phyloP scores from a whole-genome alignment of 345 rosid genomes.

The Erysimum cheiranthoides region DNA sequence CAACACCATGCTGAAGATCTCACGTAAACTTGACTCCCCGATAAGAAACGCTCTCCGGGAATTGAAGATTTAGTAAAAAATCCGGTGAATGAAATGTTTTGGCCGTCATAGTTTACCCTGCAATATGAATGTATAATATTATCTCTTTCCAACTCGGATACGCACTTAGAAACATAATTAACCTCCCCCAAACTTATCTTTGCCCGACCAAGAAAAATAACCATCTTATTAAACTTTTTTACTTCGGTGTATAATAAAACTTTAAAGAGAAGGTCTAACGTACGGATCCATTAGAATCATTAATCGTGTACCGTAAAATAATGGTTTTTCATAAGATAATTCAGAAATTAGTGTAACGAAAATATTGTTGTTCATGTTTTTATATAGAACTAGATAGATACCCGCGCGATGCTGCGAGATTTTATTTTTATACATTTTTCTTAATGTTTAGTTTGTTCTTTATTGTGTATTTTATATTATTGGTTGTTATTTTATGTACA shows the following conservation, averaged over 20 bases:
- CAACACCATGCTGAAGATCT: too few species aligned
- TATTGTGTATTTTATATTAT: too few species aligned
- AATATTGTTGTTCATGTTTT: background rate
- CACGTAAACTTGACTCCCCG: too few species aligned
- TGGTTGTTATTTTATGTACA: too few species aligned
- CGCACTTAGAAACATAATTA: background rate
- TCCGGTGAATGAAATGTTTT: too few species aligned
- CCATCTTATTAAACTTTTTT: background rate
- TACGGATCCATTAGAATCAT: background rate
- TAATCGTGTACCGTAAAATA: background rate
- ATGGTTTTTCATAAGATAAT: background rate
- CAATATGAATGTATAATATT: background rate
- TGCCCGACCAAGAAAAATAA: background rate
- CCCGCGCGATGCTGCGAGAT: too few species aligned
- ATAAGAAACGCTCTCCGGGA: too few species aligned
- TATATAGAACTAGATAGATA: background rate
- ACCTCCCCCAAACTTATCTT: background rate
- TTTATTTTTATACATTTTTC: too few species aligned
- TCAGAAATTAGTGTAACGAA: background rate
- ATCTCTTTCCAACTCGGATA: background rate
- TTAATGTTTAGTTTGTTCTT: too few species aligned
- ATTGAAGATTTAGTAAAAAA: too few species aligned
- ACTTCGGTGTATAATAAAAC: background rate
- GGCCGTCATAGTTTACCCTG: too few species aligned
- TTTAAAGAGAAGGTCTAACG: background rate